phyloP scores from a whole-genome alignment of 208 protist genomes.

The Leishmania braziliensis region DNA sequence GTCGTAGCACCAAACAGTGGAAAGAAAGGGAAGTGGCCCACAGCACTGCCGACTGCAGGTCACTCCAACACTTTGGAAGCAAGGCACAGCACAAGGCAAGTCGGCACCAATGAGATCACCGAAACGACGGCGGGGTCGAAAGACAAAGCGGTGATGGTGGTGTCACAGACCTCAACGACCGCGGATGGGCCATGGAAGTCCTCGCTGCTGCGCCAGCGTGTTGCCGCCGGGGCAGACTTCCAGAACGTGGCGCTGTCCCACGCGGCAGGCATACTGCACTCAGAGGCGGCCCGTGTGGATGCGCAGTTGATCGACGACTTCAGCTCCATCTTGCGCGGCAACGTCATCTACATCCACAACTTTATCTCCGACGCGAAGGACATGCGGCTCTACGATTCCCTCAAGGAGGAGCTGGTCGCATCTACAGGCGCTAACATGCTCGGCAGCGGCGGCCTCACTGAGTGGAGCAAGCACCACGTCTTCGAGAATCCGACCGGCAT shows the following conservation, averaged over 20 bases:
- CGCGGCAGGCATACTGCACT: constrained; percentile 62
- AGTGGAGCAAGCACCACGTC: constrained; percentile 91
- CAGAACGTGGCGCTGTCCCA: constrained; percentile 70
- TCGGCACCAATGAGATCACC: not conserved
- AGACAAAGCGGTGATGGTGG: not conserved
- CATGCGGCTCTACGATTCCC: constrained; percentile 54
- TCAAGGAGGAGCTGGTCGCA: constrained; percentile 78
- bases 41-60: not conserved
- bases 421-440: constrained; percentile 61
- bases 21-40: not conserved
- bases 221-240: constrained; percentile 43
- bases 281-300: constrained; percentile 75
- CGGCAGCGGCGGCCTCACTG: constrained; percentile 35
- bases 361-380: constrained; percentile 75
- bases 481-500: constrained; percentile 91
- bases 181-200: constrained; percentile 23
- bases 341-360: constrained; percentile 87
- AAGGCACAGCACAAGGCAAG: not conserved
- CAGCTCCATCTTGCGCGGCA: constrained; percentile 61
- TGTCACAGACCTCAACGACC: not conserved
- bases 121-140: not conserved
- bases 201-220: constrained; percentile 48
- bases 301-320: constrained; percentile 79
- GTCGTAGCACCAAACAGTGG: not conserved
- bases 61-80: not conserved